Base-by-base conservation (phyloP, 257 asterid genomes). In the Solanum microdontum region DNA sequence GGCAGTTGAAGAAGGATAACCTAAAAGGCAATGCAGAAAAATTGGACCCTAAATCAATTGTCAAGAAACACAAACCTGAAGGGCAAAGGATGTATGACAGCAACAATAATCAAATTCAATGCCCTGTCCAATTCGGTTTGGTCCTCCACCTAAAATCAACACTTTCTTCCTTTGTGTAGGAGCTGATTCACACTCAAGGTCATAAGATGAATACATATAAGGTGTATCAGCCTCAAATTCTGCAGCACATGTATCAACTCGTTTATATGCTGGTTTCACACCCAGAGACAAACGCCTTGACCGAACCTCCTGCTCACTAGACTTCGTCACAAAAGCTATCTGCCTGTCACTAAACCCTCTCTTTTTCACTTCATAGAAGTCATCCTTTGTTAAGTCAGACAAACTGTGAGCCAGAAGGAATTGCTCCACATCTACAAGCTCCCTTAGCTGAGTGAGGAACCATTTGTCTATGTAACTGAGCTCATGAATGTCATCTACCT, bases 211-310 rank as follows among this genome's bases (percentile, higher is more conserved):
- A 85, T 97, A 97, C 98, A 97, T 95, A 86, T 96, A 97, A 84
- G 99, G 99, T 8, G 99, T 97, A 90, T 97, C 92, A 87, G 99
- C 99, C 90, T 95, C 99, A 82, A 97, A 97, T 89, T 97, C 99
- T 13, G 99, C 99, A 39, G 99, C 99, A 88, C 99, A 97, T 12
- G 99, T 97, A 90, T 97, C 99, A 86, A 97, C 99, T 87, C 98
- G 92, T 89, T 97, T 97, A 90, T 94, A 95, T 45, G 96, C 90
- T 32, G 99, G 99, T 89, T 95, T 96, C 88, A 97, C 95, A 30
- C 98, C 99, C 73, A 96, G 84, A 62, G 96, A 91, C 72, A 97
- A 69, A 92, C 98, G 93, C 93, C 89, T 96, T 17, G 89, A 82
- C 17, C 99, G 94, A 84, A 97, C 97, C 83, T 94, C 99, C 85